These are phyloP conservation scores for Sporothrix brunneoviolacea DNA, from an alignment of 2,329 filamentous ascomycete species.

Conservation along the genomic window DNA sequence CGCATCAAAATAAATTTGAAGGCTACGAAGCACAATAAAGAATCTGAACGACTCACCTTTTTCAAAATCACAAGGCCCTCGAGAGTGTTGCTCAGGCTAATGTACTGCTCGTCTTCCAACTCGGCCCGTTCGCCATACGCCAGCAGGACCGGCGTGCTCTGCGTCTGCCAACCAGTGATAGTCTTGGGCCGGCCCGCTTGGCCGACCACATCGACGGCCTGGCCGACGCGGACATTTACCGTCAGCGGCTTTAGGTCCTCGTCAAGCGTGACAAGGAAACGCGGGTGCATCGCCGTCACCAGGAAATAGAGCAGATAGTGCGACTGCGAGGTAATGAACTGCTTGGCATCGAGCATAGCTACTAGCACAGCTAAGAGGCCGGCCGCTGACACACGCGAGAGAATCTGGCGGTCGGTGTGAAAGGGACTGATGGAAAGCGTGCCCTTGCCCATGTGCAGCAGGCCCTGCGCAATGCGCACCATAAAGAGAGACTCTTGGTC, in stretches of 20 bases:
- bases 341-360: conserved; percentile 91
- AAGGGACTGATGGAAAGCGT: conserved; percentile 96
- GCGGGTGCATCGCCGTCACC: conserved; percentile 91
- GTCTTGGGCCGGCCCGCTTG: conserved; percentile 97
- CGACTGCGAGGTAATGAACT: conserved; percentile 58
- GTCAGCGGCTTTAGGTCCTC: conserved; percentile 90
- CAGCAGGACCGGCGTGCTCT: conserved; percentile 94
- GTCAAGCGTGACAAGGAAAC: conserved; percentile 93
- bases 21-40: background rate
- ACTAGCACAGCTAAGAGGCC: conserved; percentile 86
- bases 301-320: conserved; percentile 98
- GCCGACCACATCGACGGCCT: conserved; percentile 95
- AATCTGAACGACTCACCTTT: conserved; percentile 57
- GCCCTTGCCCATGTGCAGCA: conserved; percentile 98
- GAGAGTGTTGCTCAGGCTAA: conserved; percentile 81
- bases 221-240: conserved; percentile 93
- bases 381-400: conserved; percentile 84
- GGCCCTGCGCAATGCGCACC: conserved; percentile 96
- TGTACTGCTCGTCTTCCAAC: conserved; percentile 95
- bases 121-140: conserved; percentile 94
- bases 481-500: conserved; percentile 97
- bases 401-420: conserved; percentile 94
- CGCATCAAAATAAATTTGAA: background rate
- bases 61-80: conserved; percentile 93
- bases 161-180: conserved; percentile 98